Evolutionary conservation across 371 early-diverging fungal species (phyloP).

Genomic region (Fennellomyces sp.): DNA sequence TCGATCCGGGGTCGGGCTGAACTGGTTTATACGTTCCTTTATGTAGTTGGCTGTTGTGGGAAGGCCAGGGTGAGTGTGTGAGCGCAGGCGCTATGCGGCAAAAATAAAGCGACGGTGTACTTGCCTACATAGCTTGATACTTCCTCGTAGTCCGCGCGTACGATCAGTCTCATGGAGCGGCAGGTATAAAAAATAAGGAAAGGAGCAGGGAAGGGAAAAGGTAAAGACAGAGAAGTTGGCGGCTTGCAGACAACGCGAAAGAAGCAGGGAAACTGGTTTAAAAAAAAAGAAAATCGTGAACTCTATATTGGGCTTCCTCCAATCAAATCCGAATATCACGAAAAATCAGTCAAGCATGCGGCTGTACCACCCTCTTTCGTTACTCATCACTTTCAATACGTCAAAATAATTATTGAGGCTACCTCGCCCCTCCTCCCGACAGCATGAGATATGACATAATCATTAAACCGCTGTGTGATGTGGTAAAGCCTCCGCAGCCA

Average conservation of each 20-base stretch:
- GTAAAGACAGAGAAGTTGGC: conserved; percentile 1
- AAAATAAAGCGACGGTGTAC: conserved; percentile 6
- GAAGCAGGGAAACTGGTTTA: background rate
- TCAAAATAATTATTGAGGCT: background rate
- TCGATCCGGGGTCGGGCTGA: conserved; percentile 70
- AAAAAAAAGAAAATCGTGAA: too few species aligned
- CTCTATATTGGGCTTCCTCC: conserved; percentile 4
- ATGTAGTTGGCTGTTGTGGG: conserved; percentile 17
- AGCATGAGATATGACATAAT: background rate
- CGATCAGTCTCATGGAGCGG: conserved; percentile 73
- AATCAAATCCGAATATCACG: background rate
- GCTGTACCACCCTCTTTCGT: background rate
- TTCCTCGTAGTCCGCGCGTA: conserved; percentile 68
- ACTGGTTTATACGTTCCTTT: conserved; percentile 61
- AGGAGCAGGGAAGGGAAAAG: conserved; percentile 1
- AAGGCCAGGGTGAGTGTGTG: conserved; percentile 13
- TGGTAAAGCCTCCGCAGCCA: background rate
- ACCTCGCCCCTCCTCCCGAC: background rate
- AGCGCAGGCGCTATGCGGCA: background rate
- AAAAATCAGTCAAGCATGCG: background rate
- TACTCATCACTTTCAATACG: background rate
- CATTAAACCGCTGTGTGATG: background rate
- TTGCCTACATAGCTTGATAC: conserved; percentile 68
- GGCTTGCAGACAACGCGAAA: conserved; percentile 4
- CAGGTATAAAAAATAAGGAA: background rate